These are phyloP conservation scores for Populus ilicifolia DNA, from an alignment of 345 rosid species.

Conservation along the genomic window DNA sequence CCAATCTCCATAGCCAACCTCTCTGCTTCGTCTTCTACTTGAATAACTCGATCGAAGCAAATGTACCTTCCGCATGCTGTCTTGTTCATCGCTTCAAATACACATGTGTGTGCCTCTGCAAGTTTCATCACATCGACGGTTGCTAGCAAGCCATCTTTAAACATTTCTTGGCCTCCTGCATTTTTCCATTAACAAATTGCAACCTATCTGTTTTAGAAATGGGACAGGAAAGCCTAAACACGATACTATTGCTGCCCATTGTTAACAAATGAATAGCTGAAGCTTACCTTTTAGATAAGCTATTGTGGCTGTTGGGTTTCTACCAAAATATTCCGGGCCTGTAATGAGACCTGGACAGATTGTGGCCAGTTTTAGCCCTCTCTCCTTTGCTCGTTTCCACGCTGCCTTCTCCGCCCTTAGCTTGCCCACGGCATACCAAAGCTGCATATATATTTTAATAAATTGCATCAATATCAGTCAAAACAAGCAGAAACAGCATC, in stretches of 20 bases:
- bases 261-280: not conserved
- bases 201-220: not conserved
- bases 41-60: slow-evolving; percentile 58
- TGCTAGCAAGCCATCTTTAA: slow-evolving; percentile 47
- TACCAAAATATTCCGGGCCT: slow-evolving; percentile 49
- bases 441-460: slow-evolving; percentile 33
- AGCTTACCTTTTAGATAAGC: slow-evolving; percentile 59
- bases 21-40: slow-evolving; percentile 37
- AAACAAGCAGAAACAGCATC: not conserved
- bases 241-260: not conserved
- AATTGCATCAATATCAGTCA: not conserved
- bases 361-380: slow-evolving; percentile 34
- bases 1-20: slow-evolving; percentile 49
- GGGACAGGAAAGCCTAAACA: not conserved
- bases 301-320: slow-evolving; percentile 62
- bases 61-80: slow-evolving; percentile 63
- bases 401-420: slow-evolving; percentile 73
- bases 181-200: not conserved
- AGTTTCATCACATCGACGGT: slow-evolving; percentile 54
- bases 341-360: slow-evolving; percentile 55
- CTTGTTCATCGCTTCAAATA: slow-evolving; percentile 55
- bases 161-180: slow-evolving; percentile 68
- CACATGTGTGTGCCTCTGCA: slow-evolving; percentile 61
- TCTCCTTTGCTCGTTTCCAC: slow-evolving; percentile 53
- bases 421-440: slow-evolving; percentile 90